Evolutionary conservation across 805 yeast genomes (phyloP).

Genomic region (Metahyphopichia silvanorum): DNA sequence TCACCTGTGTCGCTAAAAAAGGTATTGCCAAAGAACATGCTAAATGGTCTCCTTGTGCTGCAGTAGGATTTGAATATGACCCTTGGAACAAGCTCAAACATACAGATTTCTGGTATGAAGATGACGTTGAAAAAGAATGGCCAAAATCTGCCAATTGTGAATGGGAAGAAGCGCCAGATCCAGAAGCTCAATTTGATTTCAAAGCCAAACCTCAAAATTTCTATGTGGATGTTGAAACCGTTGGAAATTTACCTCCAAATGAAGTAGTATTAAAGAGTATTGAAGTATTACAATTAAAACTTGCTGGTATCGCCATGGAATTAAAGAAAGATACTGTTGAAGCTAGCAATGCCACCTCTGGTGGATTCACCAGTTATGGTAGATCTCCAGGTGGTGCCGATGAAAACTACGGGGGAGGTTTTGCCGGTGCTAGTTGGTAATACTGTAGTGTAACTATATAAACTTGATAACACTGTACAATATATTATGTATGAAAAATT

Average conservation of each 20-base stretch:
- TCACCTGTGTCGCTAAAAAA: constrained; percentile 94
- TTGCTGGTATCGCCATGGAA: constrained; percentile 82
- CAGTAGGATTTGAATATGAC: constrained; percentile 94
- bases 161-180: constrained; percentile 93
- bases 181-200: constrained; percentile 83
- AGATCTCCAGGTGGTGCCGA: constrained; percentile 34
- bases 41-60: constrained; percentile 96
- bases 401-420: constrained; percentile 24
- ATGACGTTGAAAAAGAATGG: constrained; percentile 87
- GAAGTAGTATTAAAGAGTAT: constrained; percentile 86
- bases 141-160: constrained; percentile 84
- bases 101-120: constrained; percentile 96
- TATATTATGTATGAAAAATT: neutral
- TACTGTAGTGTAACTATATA: constrained; percentile 7
- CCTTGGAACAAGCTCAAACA: constrained; percentile 98
- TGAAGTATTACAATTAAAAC: constrained; percentile 79
- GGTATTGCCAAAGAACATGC: constrained; percentile 98
- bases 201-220: constrained; percentile 76
- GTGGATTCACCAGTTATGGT: constrained; percentile 48
- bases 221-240: constrained; percentile 88
- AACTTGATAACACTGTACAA: neutral
- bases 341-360: constrained; percentile 34
- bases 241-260: constrained; percentile 84
- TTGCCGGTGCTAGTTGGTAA: constrained; percentile 38
- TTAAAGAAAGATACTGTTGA: constrained; percentile 45